Evolutionary conservation across 192 early-diverging fungal species (phyloP).

Genomic region (Spinellus fusiger): DNA sequence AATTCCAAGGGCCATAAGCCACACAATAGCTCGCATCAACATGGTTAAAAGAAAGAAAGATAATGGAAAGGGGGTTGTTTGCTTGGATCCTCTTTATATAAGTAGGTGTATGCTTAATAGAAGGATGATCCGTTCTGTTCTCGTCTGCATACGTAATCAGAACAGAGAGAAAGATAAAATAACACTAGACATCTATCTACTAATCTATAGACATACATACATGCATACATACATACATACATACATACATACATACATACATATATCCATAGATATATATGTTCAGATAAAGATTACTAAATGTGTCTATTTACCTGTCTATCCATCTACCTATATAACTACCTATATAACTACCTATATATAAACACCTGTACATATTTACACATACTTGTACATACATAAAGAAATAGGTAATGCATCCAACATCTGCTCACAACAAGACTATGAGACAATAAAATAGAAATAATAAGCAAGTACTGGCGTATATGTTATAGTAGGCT

Average conservation of each 20-base stretch:
- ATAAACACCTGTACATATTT: too few species aligned
- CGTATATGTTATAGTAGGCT: too few species aligned
- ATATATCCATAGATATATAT: not conserved
- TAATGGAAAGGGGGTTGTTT: not conserved
- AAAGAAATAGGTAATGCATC: too few species aligned
- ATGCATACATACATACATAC: not conserved
- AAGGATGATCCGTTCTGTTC: not conserved
- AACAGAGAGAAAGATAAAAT: not conserved
- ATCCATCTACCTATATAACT: too few species aligned
- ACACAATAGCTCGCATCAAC: not conserved
- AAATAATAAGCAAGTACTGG: too few species aligned
- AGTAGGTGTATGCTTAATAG: not conserved
- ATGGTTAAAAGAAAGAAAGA: conserved; percentile 1
- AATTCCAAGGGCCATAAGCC: not conserved
- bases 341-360: too few species aligned
- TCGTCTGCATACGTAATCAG: not conserved
- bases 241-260: not conserved
- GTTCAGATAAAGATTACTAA: too few species aligned
- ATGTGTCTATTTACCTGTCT: too few species aligned
- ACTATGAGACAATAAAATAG: too few species aligned
- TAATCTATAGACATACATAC: not conserved
- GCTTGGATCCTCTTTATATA: not conserved
- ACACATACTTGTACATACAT: too few species aligned
- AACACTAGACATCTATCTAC: not conserved
- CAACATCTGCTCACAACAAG: too few species aligned